phyloP scores from a whole-genome alignment of 2,329 filamentous ascomycete genomes.

The Graphilbum fragrans region DNA sequence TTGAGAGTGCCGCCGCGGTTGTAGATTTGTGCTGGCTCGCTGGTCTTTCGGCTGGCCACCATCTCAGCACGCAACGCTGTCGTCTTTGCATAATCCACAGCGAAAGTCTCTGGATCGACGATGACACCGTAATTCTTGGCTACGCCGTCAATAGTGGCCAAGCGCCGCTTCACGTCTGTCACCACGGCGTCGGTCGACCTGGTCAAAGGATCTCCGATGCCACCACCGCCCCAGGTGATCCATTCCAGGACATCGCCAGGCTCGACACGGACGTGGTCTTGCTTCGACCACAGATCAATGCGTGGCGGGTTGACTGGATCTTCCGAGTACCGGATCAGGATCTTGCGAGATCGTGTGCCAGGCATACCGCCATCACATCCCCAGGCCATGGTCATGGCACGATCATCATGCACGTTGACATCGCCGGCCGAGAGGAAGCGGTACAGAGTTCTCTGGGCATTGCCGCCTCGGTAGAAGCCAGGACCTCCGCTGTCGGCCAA shows the following conservation, averaged over 20 bases:
- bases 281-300: slow-evolving; percentile 29
- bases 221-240: slow-evolving; percentile 37
- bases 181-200: slow-evolving; percentile 29
- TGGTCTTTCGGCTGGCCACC: slow-evolving; percentile 6
- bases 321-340: slow-evolving; percentile 26
- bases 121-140: slow-evolving; percentile 31
- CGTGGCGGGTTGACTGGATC: slow-evolving; percentile 18
- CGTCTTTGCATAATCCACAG: slow-evolving; percentile 23
- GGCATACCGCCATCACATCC: slow-evolving; percentile 33
- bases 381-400: slow-evolving; percentile 37
- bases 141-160: slow-evolving; percentile 30
- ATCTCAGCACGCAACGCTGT: slow-evolving; percentile 20
- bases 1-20: slow-evolving; percentile 29
- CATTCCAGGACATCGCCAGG: slow-evolving; percentile 34
- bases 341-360: slow-evolving; percentile 27
- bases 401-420: slow-evolving; percentile 33
- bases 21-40: slow-evolving; percentile 17
- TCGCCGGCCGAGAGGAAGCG: slow-evolving; percentile 31
- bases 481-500: slow-evolving; percentile 34
- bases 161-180: slow-evolving; percentile 28
- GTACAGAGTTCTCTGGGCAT: slow-evolving; percentile 33
- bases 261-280: slow-evolving; percentile 31
- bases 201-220: slow-evolving; percentile 31
- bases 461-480: slow-evolving; percentile 33
- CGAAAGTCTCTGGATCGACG: slow-evolving; percentile 21